Evolutionary conservation across 1,139 yeast genomes (phyloP).

Genomic region (Scheffersomyces quercinus): DNA sequence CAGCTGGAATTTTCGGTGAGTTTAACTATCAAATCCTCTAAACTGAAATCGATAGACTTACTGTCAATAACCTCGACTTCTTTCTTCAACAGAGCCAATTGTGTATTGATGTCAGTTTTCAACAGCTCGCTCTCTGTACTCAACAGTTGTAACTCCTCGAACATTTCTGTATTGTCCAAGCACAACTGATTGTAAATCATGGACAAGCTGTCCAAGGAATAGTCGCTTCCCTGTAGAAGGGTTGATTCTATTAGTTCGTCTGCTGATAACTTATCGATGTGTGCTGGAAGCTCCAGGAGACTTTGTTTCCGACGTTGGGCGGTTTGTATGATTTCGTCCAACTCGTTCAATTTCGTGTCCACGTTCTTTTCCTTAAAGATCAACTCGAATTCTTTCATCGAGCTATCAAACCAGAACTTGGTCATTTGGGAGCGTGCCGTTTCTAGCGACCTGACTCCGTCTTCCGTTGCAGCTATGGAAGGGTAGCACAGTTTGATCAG

Average conservation of each 20-base stretch:
- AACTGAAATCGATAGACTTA: constrained; percentile 19
- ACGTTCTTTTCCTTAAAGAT: constrained; percentile 66
- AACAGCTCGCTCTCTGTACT: constrained; percentile 23
- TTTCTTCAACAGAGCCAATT: constrained; percentile 24
- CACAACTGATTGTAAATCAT: constrained; percentile 41
- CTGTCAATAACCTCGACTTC: constrained; percentile 31
- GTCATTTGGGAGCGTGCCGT: constrained; percentile 63
- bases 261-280: constrained; percentile 34
- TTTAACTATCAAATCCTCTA: constrained; percentile 23
- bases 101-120: constrained; percentile 22
- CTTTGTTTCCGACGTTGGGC: constrained; percentile 41
- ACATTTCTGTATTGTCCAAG: constrained; percentile 35
- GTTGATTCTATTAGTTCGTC: constrained; percentile 38
- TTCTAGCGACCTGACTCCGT: constrained; percentile 54
- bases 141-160: constrained; percentile 23
- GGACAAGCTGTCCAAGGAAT: constrained; percentile 29
- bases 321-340: constrained; percentile 62
- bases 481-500: constrained; percentile 71
- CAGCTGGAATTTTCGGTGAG: constrained; percentile 7
- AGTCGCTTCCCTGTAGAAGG: constrained; percentile 22
- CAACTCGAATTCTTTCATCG: constrained; percentile 63
- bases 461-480: constrained; percentile 45
- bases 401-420: constrained; percentile 59
- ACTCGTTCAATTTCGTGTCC: constrained; percentile 54
- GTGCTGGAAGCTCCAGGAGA: constrained; percentile 22